Percentiles rank a stretch among this genome's conserved stretches.
These are phyloP conservation scores for Vicia sativa DNA, from an alignment of 306 rosid genomes.

Conservation along the genomic window DNA sequence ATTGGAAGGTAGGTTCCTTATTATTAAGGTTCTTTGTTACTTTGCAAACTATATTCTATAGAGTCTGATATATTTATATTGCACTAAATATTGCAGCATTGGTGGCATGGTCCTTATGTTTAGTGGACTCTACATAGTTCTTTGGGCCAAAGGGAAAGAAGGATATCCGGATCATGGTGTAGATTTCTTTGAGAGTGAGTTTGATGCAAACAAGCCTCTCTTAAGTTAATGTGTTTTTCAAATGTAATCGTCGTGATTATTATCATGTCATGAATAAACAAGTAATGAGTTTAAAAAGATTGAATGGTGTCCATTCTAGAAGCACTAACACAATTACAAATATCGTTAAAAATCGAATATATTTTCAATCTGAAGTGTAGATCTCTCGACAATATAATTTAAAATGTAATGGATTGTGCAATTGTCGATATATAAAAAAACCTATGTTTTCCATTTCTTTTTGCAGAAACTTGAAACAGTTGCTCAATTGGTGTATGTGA, in stretches of 20 bases:
- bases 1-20: constrained; percentile 59
- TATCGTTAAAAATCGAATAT: not conserved
- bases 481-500: constrained; percentile 1
- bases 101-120: constrained; percentile 83
- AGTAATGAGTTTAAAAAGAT: not conserved
- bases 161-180: constrained; percentile 34
- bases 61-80: not conserved
- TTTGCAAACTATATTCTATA: not conserved
- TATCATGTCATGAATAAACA: not conserved
- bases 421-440: not conserved
- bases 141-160: constrained; percentile 91
- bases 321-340: too few species aligned
- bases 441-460: not conserved
- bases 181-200: constrained; percentile 50
- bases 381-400: not conserved
- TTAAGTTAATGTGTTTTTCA: constrained; percentile 51
- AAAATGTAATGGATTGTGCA: not conserved
- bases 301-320: not conserved
- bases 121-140: constrained; percentile 79
- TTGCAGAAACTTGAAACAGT: not conserved
- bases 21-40: not conserved
- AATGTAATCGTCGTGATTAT: constrained; percentile 2
- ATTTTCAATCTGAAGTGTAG: too few species aligned
- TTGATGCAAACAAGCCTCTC: constrained; percentile 68
- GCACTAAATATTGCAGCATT: constrained; percentile 49